Base-by-base conservation (phyloP, 2,329 filamentous ascomycete genomes). In the Botryotinia convoluta region DNA sequence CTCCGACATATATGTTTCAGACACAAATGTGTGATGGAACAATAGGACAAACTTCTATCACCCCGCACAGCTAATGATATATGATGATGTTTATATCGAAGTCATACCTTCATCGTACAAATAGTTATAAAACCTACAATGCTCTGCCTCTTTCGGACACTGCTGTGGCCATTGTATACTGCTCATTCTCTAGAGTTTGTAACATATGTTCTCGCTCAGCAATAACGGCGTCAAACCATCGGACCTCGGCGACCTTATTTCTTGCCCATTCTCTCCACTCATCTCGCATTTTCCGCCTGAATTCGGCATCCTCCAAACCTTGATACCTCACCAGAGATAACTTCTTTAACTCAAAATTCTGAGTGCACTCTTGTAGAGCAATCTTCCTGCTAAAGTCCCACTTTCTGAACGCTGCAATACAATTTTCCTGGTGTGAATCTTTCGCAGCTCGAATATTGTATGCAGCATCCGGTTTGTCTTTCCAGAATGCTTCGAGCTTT, bases 371-470 rank as follows among this genome's bases (percentile, higher is more conserved):
- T 32, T 57, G 35, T 20, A 57, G 39, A 14, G 18, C 10, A 10
- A 12, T 20, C 44, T 32, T 16, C 35, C 26, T 54, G 35, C 32
- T 4, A 10, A 29, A 29, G 35, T 54, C 16, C 45, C 45, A 54
- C 20, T 39, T 39, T 26, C 16, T 29, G 45, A 68, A 39, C 1
- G 9, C 8, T 42, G 16, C 22, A 54, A 14, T 42, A 42, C 1
- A 29, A 5, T 1, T 29, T 22, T 54, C 16, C 26, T 54, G 35
- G 8, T 54, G 16, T n/a, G 18, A 39, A 67, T 79, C 79, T 70
- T 84, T 83, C 0, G 81, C 80, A 22, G 78, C 76, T 68, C 87
- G 83, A 81, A 88, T 85, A 69, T 81, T 80, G 44, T 76, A 74
- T 32, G 80, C 77, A 1, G 81, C 82, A n/a, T 80, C 79, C 7